Percentiles rank a stretch among this genome's conserved stretches.
These are phyloP conservation scores for Pilobolus umbonatus DNA, from an alignment of 192 early-diverging fungal genomes.

Conservation along the genomic window DNA sequence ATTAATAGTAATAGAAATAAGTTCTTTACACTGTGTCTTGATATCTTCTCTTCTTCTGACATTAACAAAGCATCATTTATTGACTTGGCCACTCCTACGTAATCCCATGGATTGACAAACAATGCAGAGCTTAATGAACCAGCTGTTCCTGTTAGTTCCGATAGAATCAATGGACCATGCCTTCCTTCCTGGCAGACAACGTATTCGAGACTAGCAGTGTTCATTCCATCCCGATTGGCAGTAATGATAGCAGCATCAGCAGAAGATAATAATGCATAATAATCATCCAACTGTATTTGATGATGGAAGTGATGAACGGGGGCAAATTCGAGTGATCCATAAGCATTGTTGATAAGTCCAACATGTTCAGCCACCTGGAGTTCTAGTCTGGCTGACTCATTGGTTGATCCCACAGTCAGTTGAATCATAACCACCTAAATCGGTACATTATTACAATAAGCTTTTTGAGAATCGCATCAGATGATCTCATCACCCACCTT, in stretches of 20 bases:
- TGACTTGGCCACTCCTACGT: constrained; percentile 70
- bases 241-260: constrained; percentile 93
- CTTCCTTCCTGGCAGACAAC: constrained; percentile 90
- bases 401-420: constrained; percentile 80
- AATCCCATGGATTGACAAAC: constrained; percentile 90
- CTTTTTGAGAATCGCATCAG: no score
- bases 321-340: constrained; percentile 89
- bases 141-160: constrained; percentile 96
- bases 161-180: constrained; percentile 82
- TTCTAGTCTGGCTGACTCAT: constrained; percentile 65
- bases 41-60: constrained; percentile 56
- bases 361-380: constrained; percentile 83
- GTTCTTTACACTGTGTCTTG: constrained; percentile 52
- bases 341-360: constrained; percentile 88
- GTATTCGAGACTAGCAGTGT: constrained; percentile 91
- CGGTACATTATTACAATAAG: no score
- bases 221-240: constrained; percentile 94
- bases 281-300: constrained; percentile 90
- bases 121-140: constrained; percentile 72
- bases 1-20: neutral
- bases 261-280: constrained; percentile 86
- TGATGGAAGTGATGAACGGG: constrained; percentile 94
- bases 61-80: constrained; percentile 73
- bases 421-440: constrained; percentile 93
- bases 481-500: no score